Percentiles rank a stretch among this genome's conserved stretches.
Conservation (phyloP, 177 flowering plant genomes). For the Vitis hybrid region DNA sequence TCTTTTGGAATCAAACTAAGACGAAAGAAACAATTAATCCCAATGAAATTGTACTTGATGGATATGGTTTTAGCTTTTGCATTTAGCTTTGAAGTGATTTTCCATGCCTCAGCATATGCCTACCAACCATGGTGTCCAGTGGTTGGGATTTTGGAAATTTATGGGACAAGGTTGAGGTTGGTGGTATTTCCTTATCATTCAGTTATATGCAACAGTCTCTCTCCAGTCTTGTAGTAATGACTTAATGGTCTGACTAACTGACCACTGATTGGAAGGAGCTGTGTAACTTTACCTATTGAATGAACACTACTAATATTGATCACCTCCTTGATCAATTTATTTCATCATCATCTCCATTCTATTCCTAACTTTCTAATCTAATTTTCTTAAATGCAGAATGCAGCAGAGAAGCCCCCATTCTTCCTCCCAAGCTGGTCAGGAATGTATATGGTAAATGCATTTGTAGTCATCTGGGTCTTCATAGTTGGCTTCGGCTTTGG, state of each 20-base stretch:
- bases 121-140: slow-evolving; percentile 1
- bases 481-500: slow-evolving; percentile 69
- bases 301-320: background rate
- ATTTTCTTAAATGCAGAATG: slow-evolving; percentile 38
- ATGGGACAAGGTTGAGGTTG: slow-evolving; percentile 1
- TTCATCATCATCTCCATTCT: background rate
- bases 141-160: slow-evolving; percentile 9
- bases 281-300: background rate
- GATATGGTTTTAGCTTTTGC: background rate
- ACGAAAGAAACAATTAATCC: background rate
- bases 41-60: background rate
- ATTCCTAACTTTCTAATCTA: background rate
- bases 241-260: background rate
- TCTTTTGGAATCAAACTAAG: background rate
- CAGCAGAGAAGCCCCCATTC: slow-evolving; percentile 60
- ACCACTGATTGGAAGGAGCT: background rate
- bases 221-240: background rate
- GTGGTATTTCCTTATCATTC: slow-evolving; percentile 22
- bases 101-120: background rate
- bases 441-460: slow-evolving; percentile 47
- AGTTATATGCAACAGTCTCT: slow-evolving; percentile 1
- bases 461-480: slow-evolving; percentile 53
- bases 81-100: background rate
- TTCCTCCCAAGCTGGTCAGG: slow-evolving; percentile 64
- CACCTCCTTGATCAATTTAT: no score